phyloP scores from a whole-genome alignment of 2,329 filamentous ascomycete genomes.

The Davidsoniella virescens region DNA sequence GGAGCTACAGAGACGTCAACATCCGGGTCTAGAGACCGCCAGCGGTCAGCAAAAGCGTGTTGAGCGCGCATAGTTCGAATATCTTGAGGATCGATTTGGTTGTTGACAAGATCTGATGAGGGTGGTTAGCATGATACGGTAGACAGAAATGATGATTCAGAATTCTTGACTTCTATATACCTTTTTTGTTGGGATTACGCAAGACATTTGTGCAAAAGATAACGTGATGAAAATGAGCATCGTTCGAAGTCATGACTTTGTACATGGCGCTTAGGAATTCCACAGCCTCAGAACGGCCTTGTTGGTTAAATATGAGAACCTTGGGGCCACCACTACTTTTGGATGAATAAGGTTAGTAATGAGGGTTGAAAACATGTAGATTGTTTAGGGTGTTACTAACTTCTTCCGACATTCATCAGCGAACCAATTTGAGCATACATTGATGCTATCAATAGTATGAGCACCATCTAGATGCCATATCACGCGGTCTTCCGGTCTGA shows the following conservation, averaged over 20 bases:
- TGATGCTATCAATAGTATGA: slow-evolving; percentile 81
- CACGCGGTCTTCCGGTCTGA: slow-evolving; percentile 29
- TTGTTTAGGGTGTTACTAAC: slow-evolving; percentile 14
- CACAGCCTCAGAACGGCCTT: slow-evolving; percentile 37
- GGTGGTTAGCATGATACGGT: background rate
- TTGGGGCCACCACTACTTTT: slow-evolving; percentile 21
- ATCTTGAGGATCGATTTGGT: slow-evolving; percentile 33
- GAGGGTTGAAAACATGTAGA: background rate
- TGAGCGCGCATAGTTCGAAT: slow-evolving; percentile 36
- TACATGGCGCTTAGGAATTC: slow-evolving; percentile 35
- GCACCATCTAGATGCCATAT: slow-evolving; percentile 86
- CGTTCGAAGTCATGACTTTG: slow-evolving; percentile 20
- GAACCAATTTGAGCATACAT: slow-evolving; percentile 72
- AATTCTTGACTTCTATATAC: slow-evolving; percentile 15
- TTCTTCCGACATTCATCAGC: slow-evolving; percentile 29
- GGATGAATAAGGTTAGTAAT: background rate
- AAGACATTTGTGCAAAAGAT: slow-evolving; percentile 67
- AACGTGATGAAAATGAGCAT: slow-evolving; percentile 47
- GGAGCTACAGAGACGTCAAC: slow-evolving; percentile 31
- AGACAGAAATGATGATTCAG: background rate
- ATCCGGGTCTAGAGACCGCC: slow-evolving; percentile 30
- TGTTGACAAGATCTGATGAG: slow-evolving; percentile 39
- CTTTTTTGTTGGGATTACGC: slow-evolving; percentile 24
- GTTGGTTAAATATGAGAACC: slow-evolving; percentile 79
- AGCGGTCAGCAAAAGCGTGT: slow-evolving; percentile 35